phyloP scores from a whole-genome alignment of 2,329 filamentous ascomycete species.

The Akanthomyces lecanii region DNA sequence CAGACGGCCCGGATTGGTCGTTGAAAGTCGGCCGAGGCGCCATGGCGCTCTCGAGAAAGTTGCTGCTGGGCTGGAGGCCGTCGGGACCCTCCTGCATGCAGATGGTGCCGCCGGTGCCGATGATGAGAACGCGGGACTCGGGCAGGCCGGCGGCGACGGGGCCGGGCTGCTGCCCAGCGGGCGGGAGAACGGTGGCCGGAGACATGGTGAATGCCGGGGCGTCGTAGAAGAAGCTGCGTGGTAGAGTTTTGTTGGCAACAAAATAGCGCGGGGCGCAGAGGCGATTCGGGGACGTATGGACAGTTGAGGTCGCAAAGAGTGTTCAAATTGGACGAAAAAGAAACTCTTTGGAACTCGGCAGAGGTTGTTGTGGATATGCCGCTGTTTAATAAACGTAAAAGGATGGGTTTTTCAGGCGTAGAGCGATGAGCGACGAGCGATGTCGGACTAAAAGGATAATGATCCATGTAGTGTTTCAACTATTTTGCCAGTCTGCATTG shows the following conservation, averaged over 20 bases:
- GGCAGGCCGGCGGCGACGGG: conserved; percentile 40
- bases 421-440: conserved; percentile 2
- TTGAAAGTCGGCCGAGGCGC: conserved; percentile 82
- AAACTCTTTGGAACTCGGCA: conserved; percentile 3
- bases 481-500: not conserved
- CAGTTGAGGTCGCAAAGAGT: not conserved
- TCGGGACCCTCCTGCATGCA: conserved; percentile 82
- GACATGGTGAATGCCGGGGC: conserved; percentile 19
- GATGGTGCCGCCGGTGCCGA: conserved; percentile 87
- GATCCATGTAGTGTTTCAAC: conserved; percentile 8
- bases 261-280: not conserved
- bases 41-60: conserved; percentile 79
- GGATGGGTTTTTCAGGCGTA: not conserved
- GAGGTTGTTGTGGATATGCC: conserved; percentile 2
- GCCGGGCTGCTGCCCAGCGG: conserved; percentile 14
- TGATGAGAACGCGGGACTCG: conserved; percentile 79
- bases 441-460: conserved; percentile 12
- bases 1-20: conserved; percentile 44
- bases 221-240: not conserved
- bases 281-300: not conserved
- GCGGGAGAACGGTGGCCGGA: conserved; percentile 17
- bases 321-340: not conserved
- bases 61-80: conserved; percentile 73
- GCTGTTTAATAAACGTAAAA: not conserved
- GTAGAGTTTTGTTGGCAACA: not conserved